Conservation (phyloP, 306 rosid species). For the Vigna angularis region DNA sequence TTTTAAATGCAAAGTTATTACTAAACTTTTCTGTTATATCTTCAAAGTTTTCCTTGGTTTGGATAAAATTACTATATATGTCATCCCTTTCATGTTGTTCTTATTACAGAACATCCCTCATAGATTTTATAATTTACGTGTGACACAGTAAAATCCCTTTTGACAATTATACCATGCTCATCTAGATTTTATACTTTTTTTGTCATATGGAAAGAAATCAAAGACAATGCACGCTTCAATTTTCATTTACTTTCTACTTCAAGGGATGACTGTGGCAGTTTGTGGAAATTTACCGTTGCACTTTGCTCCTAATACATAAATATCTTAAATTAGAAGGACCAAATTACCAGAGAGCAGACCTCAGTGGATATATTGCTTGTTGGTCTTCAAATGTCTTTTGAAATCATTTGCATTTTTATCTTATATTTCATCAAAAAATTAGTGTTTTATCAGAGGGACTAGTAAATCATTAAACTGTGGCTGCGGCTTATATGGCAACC, state of each 20-base stretch:
- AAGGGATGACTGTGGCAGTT: neutral
- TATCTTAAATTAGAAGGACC: neutral
- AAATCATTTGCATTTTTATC: neutral
- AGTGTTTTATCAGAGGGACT: conserved; percentile 1
- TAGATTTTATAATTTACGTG: neutral
- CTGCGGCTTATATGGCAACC: conserved; percentile 12
- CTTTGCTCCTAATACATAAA: neutral
- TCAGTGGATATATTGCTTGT: conserved; percentile 7
- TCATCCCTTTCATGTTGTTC: neutral
- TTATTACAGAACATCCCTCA: neutral
- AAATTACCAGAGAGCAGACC: neutral
- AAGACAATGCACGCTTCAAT: neutral
- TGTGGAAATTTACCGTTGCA: neutral
- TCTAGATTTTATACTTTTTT: neutral
- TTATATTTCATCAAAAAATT: neutral
- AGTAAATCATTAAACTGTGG: neutral
- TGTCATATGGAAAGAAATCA: neutral
- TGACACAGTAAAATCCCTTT: neutral
- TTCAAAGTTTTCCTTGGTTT: neutral
- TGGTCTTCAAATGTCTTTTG: neutral
- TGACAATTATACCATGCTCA: conserved; percentile 11
- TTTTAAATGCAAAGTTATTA: conserved; percentile 18
- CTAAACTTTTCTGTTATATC: neutral
- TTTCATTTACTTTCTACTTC: neutral
- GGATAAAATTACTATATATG: neutral